Base-by-base conservation (phyloP, 2,329 filamentous ascomycete genomes). In the Pyrenophora seminiperda region DNA sequence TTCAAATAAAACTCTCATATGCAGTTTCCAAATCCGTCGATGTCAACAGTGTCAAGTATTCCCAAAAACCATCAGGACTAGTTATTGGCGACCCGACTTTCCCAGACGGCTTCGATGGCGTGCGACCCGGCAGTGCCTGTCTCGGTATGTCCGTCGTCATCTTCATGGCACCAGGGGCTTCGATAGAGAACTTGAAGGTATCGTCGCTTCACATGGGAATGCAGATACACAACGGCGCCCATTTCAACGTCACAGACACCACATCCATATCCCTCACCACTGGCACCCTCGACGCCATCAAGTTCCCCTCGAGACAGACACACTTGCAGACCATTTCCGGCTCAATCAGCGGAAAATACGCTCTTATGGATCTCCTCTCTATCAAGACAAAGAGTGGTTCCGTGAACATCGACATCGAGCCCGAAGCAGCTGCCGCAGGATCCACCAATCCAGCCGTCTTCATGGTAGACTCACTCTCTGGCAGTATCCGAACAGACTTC, bases 311-410 rank as follows among this genome's bases (percentile, higher is more conserved):
- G 2, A 70, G 73, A 10, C 63, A 73, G 42, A 77, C 72, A n/a
- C 59, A 63, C 14, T 68, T 79, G 9, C 62, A 73, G 18, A 70
- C 72, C 5, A 67, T 67, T 4, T 73, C 74, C 0, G 75, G 75
- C 6, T 71, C 71, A 14, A 73, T 78, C 36, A 72, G 62, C 37
- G 77, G 77, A 1, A 66, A 59, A 9, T 78, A 74, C 56, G 64
- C 73, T 4, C 66, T 78, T 2, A 61, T 61, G 11, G 75, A 78
- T 44, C 59, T 75, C 6, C 61, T 79, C 7, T 68, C 62, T 14
- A 64, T 79, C 27, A 67, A 61, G 2, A 76, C 75, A 1, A 68
- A 64, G 18, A 72, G 71, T n/a, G 77, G 77, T 14, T 70, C 66
- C 3, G 71, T 79, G 10, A 66, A 72, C 42, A 63, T 76, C 34